Conservation (phyloP, 169 alveolate species). For the Plasmodium vinckei region DNA sequence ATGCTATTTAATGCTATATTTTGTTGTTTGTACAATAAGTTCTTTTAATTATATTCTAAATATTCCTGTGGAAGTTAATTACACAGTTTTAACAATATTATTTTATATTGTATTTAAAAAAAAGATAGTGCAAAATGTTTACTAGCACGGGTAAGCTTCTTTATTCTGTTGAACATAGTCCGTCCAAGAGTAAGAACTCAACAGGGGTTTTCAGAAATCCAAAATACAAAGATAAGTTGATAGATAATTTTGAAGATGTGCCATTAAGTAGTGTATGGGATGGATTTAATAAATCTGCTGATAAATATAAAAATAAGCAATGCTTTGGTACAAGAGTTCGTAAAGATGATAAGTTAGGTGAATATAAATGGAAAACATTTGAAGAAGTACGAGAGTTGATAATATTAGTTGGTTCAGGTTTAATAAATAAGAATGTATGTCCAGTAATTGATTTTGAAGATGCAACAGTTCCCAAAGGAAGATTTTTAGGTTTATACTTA, state of each 20-base stretch:
- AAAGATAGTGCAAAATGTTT: constrained; percentile 16
- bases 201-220: constrained; percentile 51
- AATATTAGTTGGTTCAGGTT: constrained; percentile 32
- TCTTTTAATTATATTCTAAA: too few relatives aligned
- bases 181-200: constrained; percentile 17
- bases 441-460: constrained; percentile 58
- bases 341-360: constrained; percentile 24
- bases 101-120: too few relatives aligned
- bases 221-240: constrained; percentile 9
- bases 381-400: constrained; percentile 30
- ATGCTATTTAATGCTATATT: too few relatives aligned
- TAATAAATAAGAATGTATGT: constrained; percentile 46
- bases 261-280: constrained; percentile 47
- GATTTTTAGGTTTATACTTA: constrained; percentile 79
- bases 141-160: constrained; percentile 9
- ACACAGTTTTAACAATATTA: too few relatives aligned
- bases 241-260: constrained; percentile 27
- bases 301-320: constrained; percentile 35
- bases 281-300: constrained; percentile 4
- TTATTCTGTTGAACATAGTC: constrained; percentile 37
- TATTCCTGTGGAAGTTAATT: too few relatives aligned
- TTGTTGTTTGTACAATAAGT: too few relatives aligned
- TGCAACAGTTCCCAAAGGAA: constrained; percentile 15
- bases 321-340: constrained; percentile 39
- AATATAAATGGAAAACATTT: constrained; percentile 49